A percentile compares a stretch with the other conserved stretches of the same genome.
phyloP scores from a whole-genome alignment of 1,284 basidiomycete genomes.

The Ustilago curta region DNA sequence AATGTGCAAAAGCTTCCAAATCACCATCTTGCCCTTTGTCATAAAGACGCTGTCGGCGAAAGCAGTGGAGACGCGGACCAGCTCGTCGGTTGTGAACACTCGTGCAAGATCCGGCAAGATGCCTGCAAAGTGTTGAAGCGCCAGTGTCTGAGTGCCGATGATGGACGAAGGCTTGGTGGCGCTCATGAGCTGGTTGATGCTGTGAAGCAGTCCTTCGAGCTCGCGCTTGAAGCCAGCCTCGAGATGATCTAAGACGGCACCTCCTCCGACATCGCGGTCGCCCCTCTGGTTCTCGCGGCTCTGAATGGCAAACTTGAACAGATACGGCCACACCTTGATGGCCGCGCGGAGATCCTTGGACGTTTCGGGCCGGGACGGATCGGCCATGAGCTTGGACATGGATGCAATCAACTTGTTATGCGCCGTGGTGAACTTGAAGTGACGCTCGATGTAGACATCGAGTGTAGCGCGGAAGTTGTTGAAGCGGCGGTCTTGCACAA shows the following conservation, averaged over 20 bases:
- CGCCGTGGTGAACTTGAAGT: conserved; percentile 75
- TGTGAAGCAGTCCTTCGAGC: conserved; percentile 75
- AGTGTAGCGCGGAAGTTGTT: conserved; percentile 90
- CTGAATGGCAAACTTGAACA: conserved; percentile 91
- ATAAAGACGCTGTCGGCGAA: conserved; percentile 87
- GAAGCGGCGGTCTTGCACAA: conserved; percentile 87
- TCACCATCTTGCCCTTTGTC: conserved; percentile 84
- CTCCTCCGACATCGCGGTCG: conserved; percentile 76
- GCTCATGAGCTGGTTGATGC: conserved; percentile 90
- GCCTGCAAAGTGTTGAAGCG: conserved; percentile 89
- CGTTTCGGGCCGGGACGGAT: conserved; percentile 80
- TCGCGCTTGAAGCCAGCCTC: conserved; percentile 83
- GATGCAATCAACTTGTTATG: conserved; percentile 71
- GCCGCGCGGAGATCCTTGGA: conserved; percentile 85
- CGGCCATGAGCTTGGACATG: conserved; percentile 83
- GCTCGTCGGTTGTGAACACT: conserved; percentile 59
- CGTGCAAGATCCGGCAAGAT: conserved; percentile 82
- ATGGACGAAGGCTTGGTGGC: conserved; percentile 82
- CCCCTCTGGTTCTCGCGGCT: conserved; percentile 87
- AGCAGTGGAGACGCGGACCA: conserved; percentile 75
- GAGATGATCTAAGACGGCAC: conserved; percentile 84
- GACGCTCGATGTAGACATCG: conserved; percentile 90
- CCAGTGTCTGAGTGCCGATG: conserved; percentile 86
- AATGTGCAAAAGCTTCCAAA: conserved; percentile 94
- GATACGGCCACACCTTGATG: conserved; percentile 95